These are phyloP conservation scores for Vitellaria paradoxa DNA, from an alignment of 179 eudicot genomes.

Conservation along the genomic window DNA sequence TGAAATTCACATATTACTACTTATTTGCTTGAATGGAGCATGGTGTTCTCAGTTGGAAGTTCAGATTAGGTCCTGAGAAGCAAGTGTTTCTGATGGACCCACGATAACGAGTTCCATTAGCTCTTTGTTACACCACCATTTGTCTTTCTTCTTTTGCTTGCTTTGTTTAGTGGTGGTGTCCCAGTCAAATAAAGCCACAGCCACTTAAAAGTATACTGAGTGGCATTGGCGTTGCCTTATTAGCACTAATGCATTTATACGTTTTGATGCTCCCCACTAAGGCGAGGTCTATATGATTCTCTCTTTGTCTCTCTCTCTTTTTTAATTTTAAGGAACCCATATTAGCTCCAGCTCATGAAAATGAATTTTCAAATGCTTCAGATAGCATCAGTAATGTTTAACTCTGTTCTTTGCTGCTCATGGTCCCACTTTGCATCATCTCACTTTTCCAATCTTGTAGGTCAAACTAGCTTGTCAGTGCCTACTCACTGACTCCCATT, in stretches of 20 bases:
- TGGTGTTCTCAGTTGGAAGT: not conserved
- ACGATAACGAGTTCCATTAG: constrained; percentile 18
- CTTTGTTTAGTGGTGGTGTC: constrained; percentile 17
- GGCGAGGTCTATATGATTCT: constrained; percentile 8
- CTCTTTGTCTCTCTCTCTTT: not conserved
- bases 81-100: constrained; percentile 12
- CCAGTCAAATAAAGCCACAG: constrained; percentile 13
- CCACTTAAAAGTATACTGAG: not conserved
- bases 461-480: constrained; percentile 14
- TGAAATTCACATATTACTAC: not conserved
- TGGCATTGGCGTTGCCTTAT: constrained; percentile 24
- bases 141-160: constrained; percentile 15
- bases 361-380: not conserved
- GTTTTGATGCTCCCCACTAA: constrained; percentile 15
- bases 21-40: constrained; percentile 6
- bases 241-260: constrained; percentile 12
- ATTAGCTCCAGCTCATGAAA: constrained; percentile 4
- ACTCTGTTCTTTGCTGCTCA: not conserved
- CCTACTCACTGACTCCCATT: constrained; percentile 4
- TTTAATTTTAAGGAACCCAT: not conserved
- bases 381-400: not conserved
- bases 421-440: constrained; percentile 9
- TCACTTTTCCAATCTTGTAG: not conserved
- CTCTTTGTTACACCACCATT: constrained; percentile 19
- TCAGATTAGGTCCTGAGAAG: constrained; percentile 13